Evolutionary conservation across 2,329 filamentous ascomycete species (phyloP).

Genomic region (Ophidiomyces ophidiicola): DNA sequence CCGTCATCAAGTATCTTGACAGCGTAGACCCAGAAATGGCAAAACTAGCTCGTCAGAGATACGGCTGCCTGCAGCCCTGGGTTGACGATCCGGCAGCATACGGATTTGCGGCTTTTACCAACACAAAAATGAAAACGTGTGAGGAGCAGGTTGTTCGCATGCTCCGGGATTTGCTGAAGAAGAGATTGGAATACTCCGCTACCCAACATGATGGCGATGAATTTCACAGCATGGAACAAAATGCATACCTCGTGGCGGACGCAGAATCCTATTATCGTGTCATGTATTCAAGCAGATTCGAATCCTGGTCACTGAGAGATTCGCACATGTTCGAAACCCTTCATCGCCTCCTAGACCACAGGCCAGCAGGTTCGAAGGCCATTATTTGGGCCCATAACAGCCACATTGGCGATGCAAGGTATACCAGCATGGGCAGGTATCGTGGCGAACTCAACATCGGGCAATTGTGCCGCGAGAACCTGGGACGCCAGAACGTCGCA

Average conservation of each 20-base stretch:
- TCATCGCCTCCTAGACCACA: conserved; percentile 33
- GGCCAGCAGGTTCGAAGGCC: conserved; percentile 32
- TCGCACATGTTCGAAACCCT: conserved; percentile 43
- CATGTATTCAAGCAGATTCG: conserved; percentile 41
- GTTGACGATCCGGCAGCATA: conserved; percentile 40
- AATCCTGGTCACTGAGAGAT: conserved; percentile 42
- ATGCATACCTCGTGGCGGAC: conserved; percentile 39
- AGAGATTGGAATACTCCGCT: conserved; percentile 33
- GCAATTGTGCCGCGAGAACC: conserved; percentile 40
- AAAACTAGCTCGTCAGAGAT: conserved; percentile 34
- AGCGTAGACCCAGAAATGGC: conserved; percentile 34
- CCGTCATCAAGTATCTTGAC: conserved; percentile 40
- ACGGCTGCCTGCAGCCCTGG: conserved; percentile 39
- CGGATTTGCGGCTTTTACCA: conserved; percentile 32
- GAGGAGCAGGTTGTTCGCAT: conserved; percentile 37
- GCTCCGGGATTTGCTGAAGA: conserved; percentile 34
- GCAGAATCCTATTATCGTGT: conserved; percentile 42
- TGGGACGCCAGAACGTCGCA: conserved; percentile 31
- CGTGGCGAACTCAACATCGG: conserved; percentile 41
- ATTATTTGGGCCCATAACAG: conserved; percentile 46
- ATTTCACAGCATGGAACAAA: conserved; percentile 41
- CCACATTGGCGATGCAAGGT: conserved; percentile 43
- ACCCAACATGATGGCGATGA: conserved; percentile 33
- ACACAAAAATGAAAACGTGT: conserved; percentile 33
- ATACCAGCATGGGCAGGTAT: conserved; percentile 38